Evolutionary conservation across 148 eudicot genomes (phyloP).

Genomic region (Dianthus caryophyllus): DNA sequence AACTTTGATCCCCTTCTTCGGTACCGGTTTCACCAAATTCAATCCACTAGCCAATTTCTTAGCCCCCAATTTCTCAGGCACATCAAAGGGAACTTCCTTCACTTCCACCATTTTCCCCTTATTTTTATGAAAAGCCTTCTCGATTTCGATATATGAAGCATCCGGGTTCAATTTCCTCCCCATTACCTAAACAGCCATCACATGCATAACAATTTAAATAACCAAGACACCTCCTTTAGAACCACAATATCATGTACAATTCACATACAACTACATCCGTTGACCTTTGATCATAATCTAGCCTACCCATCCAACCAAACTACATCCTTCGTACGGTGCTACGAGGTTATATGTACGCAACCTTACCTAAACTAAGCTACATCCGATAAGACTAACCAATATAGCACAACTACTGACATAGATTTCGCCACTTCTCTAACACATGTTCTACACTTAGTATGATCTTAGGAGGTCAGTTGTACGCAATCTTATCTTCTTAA

Average conservation of each 20-base stretch:
- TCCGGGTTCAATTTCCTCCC: conserved; percentile 70
- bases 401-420: too few relatives aligned
- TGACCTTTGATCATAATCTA: background rate
- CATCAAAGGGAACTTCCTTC: conserved; percentile 79
- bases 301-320: background rate
- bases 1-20: conserved; percentile 63
- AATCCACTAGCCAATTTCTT: conserved; percentile 37
- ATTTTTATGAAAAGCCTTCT: conserved; percentile 63
- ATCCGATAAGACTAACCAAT: too few relatives aligned
- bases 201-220: background rate
- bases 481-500: background rate
- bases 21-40: conserved; percentile 71
- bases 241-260: background rate
- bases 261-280: background rate
- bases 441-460: too few relatives aligned
- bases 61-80: conserved; percentile 35
- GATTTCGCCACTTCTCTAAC: too few relatives aligned
- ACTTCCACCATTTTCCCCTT: conserved; percentile 60
- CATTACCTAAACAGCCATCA: conserved; percentile 59
- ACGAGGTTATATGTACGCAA: too few relatives aligned
- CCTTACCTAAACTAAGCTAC: too few relatives aligned
- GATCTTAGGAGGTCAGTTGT: too few relatives aligned
- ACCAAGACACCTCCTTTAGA: conserved; percentile 3
- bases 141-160: conserved; percentile 66
- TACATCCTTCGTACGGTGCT: too few relatives aligned